Base-by-base conservation (phyloP, 805 yeast species). In the Lachancea sp. region DNA sequence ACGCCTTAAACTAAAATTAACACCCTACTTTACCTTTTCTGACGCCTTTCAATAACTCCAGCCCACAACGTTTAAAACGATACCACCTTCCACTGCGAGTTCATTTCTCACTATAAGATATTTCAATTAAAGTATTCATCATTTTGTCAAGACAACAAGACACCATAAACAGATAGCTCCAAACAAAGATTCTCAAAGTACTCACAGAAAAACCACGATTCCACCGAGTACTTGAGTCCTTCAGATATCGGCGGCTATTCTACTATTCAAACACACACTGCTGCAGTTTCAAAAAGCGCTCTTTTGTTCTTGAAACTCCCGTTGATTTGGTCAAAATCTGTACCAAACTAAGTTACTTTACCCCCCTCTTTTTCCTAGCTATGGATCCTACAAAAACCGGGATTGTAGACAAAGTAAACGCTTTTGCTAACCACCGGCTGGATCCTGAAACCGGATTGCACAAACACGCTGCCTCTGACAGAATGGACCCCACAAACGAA, bases 341-440 rank as follows among this genome's bases (percentile, higher is more conserved):
- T 31, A 10, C 16, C n/a, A 7, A 31, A 12, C 34, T 6, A 12
- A 13, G 9, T 31, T 31, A 31, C n/a, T 13, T 3, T 11, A 15
- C 16, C 19, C 19, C 35, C 35, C 15, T 16, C 27, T 25, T 6
- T n/a, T n/a, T n/a, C n/a, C n/a, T n/a, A n/a, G 19, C 3, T 11
- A 36, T 36, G 39, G 31, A 36, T 19, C 10, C 39, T 26, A 29
- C 20, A 15, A 25, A 25, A 13, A 36, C n/a, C 18, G 39, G 31
- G 9, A 17, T 36, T 36, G 31, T 36, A 3, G 39, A 36, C 39
- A 36, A 36, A 17, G 39, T 25, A 3, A 36, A 36, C 39, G 39
- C 39, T 3, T 36, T 36, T 17, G 39, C 39, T 9, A 29, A 36
- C 16, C 39, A 36, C 31, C 13, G 19, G 3, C 10, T 4, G 16